phyloP scores from a whole-genome alignment of 2,329 filamentous ascomycete species.

The Paecilomyces dactylethromorphus region DNA sequence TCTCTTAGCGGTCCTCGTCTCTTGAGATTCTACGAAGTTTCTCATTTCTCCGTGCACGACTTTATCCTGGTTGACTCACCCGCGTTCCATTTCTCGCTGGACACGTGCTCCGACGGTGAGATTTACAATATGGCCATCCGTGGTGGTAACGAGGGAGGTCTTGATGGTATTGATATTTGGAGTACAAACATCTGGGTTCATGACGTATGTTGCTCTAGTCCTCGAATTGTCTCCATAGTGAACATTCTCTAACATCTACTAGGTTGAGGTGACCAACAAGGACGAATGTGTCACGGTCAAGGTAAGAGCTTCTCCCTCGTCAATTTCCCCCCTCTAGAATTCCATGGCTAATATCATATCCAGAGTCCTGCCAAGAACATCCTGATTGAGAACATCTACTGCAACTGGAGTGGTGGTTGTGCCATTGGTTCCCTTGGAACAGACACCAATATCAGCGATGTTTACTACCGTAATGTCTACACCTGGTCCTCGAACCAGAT shows the following conservation, averaged over 20 bases:
- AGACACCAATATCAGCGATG: constrained; percentile 45
- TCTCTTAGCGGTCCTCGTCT: constrained; percentile 38
- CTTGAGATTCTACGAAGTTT: constrained; percentile 39
- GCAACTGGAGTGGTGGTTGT: constrained; percentile 56
- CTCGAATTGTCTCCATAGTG: constrained; percentile 4
- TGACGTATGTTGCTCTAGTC: constrained; percentile 30
- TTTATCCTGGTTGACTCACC: constrained; percentile 45
- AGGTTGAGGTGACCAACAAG: constrained; percentile 55
- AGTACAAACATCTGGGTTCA: constrained; percentile 52
- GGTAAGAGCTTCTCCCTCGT: constrained; percentile 13
- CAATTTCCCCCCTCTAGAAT: background rate
- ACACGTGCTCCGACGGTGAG: constrained; percentile 47
- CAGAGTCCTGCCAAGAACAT: constrained; percentile 47
- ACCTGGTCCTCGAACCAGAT: constrained; percentile 56
- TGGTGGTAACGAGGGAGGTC: constrained; percentile 45
- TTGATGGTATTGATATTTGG: constrained; percentile 53
- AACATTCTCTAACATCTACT: background rate
- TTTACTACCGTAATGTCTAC: constrained; percentile 53
- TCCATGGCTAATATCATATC: background rate
- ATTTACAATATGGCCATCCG: constrained; percentile 52
- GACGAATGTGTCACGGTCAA: constrained; percentile 57
- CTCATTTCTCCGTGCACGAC: constrained; percentile 45
- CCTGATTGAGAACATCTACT: constrained; percentile 55
- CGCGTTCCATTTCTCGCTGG: constrained; percentile 45
- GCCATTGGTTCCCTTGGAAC: constrained; percentile 51